phyloP scores from a whole-genome alignment of 345 rosid species.

The Populus alba region DNA sequence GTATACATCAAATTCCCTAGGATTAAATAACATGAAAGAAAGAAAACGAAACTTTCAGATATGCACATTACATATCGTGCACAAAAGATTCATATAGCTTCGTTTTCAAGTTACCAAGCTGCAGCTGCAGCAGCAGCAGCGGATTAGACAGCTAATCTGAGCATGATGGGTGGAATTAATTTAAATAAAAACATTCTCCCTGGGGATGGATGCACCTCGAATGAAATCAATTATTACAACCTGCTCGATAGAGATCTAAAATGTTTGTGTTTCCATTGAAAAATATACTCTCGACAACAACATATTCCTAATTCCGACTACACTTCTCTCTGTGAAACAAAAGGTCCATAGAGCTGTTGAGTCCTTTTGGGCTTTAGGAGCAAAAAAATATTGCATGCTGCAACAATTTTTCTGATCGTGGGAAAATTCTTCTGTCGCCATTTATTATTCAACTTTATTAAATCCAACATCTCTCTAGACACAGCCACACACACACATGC shows the following conservation, averaged over 20 bases:
- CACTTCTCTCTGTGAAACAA: not conserved
- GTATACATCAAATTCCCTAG: not conserved
- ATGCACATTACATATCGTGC: not conserved
- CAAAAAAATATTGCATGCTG: not conserved
- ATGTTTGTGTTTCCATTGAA: not conserved
- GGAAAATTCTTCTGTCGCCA: not conserved
- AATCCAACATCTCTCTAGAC: not conserved
- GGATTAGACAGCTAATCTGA: not conserved
- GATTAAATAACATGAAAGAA: not conserved
- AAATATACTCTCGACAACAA: not conserved
- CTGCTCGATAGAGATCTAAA: not conserved
- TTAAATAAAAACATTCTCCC: too few relatives aligned
- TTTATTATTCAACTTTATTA: not conserved
- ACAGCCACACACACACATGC: not conserved
- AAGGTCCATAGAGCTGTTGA: not conserved
- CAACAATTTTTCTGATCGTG: not conserved
- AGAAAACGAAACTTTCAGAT: not conserved
- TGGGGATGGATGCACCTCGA: too few relatives aligned
- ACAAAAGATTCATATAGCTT: not conserved
- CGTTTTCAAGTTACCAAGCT: not conserved
- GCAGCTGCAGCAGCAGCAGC: not conserved
- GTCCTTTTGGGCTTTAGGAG: too few relatives aligned
- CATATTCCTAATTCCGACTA: too few relatives aligned
- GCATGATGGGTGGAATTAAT: not conserved
- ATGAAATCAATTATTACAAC: too few relatives aligned